Conservation (phyloP, 768 basidiomycete genomes). For the Suillus americanus region DNA sequence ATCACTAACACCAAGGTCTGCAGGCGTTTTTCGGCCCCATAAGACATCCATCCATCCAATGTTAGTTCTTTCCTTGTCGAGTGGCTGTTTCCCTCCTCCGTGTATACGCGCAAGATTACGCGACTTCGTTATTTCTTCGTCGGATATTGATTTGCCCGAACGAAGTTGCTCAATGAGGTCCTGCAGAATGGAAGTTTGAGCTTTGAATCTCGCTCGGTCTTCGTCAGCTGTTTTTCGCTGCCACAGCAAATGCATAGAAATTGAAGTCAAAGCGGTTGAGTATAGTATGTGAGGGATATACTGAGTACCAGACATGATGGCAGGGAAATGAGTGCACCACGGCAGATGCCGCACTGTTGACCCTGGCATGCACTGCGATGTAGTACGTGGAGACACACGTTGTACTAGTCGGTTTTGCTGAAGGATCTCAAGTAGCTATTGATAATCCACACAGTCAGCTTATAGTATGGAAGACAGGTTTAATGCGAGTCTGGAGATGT, state of each 20-base stretch:
- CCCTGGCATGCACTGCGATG: neutral
- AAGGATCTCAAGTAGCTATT: neutral
- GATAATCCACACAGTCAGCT: neutral
- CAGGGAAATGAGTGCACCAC: neutral
- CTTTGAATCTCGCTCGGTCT: constrained; percentile 52
- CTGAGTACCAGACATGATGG: constrained; percentile 25
- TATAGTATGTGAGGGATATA: constrained; percentile 69
- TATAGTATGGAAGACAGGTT: neutral
- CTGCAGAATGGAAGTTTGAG: constrained; percentile 63
- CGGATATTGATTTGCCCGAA: constrained; percentile 42
- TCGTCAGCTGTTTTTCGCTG: constrained; percentile 50
- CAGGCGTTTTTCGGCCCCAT: constrained; percentile 37
- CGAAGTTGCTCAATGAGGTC: constrained; percentile 55
- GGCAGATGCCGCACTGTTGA: neutral
- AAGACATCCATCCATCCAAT: constrained; percentile 54
- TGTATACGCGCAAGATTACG: constrained; percentile 49
- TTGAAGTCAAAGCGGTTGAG: constrained; percentile 62
- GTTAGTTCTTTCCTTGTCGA: constrained; percentile 12
- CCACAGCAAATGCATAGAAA: constrained; percentile 65
- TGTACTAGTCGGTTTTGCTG: neutral
- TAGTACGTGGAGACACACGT: neutral
- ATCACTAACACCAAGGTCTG: constrained; percentile 20
- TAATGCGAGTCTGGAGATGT: neutral
- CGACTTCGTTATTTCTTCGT: constrained; percentile 54
- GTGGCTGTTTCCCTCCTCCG: constrained; percentile 16